Evolutionary conservation across 2,329 filamentous ascomycete genomes (phyloP).

Genomic region (Penicillium palitans): DNA sequence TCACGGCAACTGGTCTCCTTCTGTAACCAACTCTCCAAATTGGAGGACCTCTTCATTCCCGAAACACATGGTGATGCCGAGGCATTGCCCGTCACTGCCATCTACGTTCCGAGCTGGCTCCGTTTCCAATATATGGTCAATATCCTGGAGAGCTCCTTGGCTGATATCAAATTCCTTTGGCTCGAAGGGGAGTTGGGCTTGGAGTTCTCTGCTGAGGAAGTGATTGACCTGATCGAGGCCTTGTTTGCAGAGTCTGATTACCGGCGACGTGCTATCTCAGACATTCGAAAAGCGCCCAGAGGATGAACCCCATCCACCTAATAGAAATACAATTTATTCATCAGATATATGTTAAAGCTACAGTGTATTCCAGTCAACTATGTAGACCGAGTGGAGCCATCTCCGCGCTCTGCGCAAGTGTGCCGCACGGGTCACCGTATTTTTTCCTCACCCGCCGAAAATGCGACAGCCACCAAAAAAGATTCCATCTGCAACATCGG

Average conservation of each 20-base stretch:
- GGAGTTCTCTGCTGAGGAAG: conserved; percentile 62
- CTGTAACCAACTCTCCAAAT: conserved; percentile 56
- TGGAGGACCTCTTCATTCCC: conserved; percentile 59
- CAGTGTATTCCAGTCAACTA: neutral
- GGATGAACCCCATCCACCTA: conserved; percentile 1
- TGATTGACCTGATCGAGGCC: conserved; percentile 63
- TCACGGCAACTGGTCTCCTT: conserved; percentile 59
- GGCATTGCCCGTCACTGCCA: conserved; percentile 55
- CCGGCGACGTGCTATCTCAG: conserved; percentile 57
- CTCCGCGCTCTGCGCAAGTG: conserved; percentile 41
- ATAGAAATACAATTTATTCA: neutral
- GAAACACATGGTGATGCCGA: conserved; percentile 36
- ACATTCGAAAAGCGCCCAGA: conserved; percentile 49
- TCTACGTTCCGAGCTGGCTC: conserved; percentile 65
- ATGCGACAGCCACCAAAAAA: conserved; percentile 29
- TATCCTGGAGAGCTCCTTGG: conserved; percentile 62
- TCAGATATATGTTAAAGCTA: neutral
- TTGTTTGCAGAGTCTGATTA: conserved; percentile 64
- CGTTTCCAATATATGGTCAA: conserved; percentile 65
- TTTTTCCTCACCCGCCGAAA: conserved; percentile 38
- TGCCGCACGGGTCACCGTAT: conserved; percentile 45
- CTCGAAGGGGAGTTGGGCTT: conserved; percentile 62
- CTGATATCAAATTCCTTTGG: conserved; percentile 67
- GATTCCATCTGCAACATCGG: conserved; percentile 18
- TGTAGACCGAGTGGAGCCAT: conserved; percentile 20